Percentiles rank a stretch among this genome's conserved stretches.
phyloP scores from a whole-genome alignment of 2,329 filamentous ascomycete genomes.

The Pseudogymnoascus sp. region DNA sequence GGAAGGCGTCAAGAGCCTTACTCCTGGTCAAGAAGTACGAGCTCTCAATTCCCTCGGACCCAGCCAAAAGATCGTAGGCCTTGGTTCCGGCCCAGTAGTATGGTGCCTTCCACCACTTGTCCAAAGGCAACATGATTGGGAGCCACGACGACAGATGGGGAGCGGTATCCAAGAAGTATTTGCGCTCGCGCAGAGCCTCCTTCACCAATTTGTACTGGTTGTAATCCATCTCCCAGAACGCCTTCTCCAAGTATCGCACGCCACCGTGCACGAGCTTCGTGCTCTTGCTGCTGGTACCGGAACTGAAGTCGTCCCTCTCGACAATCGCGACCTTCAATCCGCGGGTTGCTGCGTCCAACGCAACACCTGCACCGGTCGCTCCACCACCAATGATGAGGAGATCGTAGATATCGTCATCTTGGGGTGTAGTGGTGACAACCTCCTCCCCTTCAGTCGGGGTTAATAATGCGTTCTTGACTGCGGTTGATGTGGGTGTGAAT shows the following conservation, averaged over 20 bases:
- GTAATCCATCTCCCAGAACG: slow-evolving; percentile 64
- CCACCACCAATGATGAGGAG: slow-evolving; percentile 61
- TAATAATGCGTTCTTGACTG: slow-evolving; percentile 36
- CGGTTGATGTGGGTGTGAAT: slow-evolving; percentile 34
- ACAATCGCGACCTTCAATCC: slow-evolving; percentile 61
- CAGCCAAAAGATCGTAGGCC: slow-evolving; percentile 73
- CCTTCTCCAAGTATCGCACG: slow-evolving; percentile 66
- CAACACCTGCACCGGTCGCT: slow-evolving; percentile 60
- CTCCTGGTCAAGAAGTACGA: slow-evolving; percentile 78
- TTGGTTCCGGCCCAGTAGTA: slow-evolving; percentile 71
- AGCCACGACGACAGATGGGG: slow-evolving; percentile 64
- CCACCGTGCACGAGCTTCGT: slow-evolving; percentile 67
- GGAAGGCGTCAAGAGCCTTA: slow-evolving; percentile 75
- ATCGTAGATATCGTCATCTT: slow-evolving; percentile 52
- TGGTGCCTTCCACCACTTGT: slow-evolving; percentile 65
- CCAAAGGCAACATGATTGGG: slow-evolving; percentile 63
- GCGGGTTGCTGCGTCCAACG: slow-evolving; percentile 59
- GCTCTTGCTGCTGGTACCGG: slow-evolving; percentile 63
- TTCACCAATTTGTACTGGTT: slow-evolving; percentile 60
- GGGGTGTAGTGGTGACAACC: slow-evolving; percentile 49
- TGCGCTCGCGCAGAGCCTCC: slow-evolving; percentile 62
- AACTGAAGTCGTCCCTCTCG: slow-evolving; percentile 63
- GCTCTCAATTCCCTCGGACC: slow-evolving; percentile 75
- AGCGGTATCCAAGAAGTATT: slow-evolving; percentile 63
- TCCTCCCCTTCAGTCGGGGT: slow-evolving; percentile 39